Evolutionary conservation across 2,329 filamentous ascomycete genomes (phyloP).

Genomic region (Ceratocystis diversiconidia): DNA sequence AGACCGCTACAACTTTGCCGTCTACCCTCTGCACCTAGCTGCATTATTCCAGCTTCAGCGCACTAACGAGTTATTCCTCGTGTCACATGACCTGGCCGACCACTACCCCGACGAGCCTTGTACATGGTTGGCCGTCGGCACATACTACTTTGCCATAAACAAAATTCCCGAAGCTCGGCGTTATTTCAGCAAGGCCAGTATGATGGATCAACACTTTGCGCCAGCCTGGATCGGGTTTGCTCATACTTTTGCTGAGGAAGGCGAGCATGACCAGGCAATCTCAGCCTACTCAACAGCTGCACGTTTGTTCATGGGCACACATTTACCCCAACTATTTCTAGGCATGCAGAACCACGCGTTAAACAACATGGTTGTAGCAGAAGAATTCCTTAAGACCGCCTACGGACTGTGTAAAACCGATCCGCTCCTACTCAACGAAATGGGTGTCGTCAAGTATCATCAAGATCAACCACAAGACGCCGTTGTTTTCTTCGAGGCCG

Average conservation of each 20-base stretch:
- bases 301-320: constrained; percentile 88
- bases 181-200: constrained; percentile 92
- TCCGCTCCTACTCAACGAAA: constrained; percentile 83
- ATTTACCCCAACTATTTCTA: constrained; percentile 86
- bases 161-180: constrained; percentile 86
- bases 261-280: constrained; percentile 95
- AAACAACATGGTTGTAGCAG: constrained; percentile 84
- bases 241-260: constrained; percentile 93
- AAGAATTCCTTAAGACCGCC: constrained; percentile 86
- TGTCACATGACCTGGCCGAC: constrained; percentile 85
- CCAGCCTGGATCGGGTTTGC: constrained; percentile 98
- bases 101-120: constrained; percentile 81
- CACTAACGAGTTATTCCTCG: constrained; percentile 78
- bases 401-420: constrained; percentile 73
- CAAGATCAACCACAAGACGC: constrained; percentile 67
- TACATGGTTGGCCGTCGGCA: constrained; percentile 85
- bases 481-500: constrained; percentile 60
- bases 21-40: constrained; percentile 83
- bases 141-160: constrained; percentile 81
- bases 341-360: constrained; percentile 97
- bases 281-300: constrained; percentile 94
- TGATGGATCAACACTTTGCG: constrained; percentile 95
- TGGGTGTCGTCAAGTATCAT: constrained; percentile 92
- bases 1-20: constrained; percentile 77
- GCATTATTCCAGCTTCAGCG: constrained; percentile 77